Base-by-base conservation (phyloP, 2,329 filamentous ascomycete genomes). In the Diaporthe sp. region DNA sequence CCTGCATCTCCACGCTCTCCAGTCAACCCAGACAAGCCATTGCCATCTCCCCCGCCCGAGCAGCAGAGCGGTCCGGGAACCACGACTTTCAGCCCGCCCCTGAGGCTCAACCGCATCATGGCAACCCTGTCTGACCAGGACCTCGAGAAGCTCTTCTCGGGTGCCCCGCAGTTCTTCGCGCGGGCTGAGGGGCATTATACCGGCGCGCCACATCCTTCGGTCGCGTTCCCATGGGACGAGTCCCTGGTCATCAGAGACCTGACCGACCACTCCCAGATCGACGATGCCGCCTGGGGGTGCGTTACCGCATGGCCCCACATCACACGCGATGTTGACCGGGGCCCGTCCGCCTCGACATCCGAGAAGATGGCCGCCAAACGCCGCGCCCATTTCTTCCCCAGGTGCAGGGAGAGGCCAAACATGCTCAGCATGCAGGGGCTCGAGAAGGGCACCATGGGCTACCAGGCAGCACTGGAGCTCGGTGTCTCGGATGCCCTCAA, bases 381-480 rank as follows among this genome's bases (percentile, higher is more conserved):
- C 75, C 87, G 87, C 73, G 87, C 89, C 74, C 90, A 92, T 81
- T 92, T 91, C 81, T 89, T 90, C 79, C 86, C 90, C 55, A 87
- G 88, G 73, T 91, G 89, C 77, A 87, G 88, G 62, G 92, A 94
- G 80, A 84, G 90, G 31, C 93, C 93, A 55, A 93, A 89, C 81
- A 94, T 94, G 92, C 87, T 94, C 75, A 93, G 91, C 85, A 92
- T 92, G 86, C 91, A 93, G 78, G 93, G 93, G 4, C 83, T 93
- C 44, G 93, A 95, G 81, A 92, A 92, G 81, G 93, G 93, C 57
- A 93, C 92, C 25, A 87, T 94, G 80, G 93, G 93, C 72, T 94
- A 91, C 81, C 88, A 91, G 78, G 91, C 93, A 31, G 93, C 93
- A 10, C 85, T 94, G 49, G 92, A 94, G 81, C 82, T 94, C 49